These are phyloP conservation scores for Leccinum cinnamomeum DNA, from an alignment of 1,284 basidiomycete genomes.

Conservation along the genomic window DNA sequence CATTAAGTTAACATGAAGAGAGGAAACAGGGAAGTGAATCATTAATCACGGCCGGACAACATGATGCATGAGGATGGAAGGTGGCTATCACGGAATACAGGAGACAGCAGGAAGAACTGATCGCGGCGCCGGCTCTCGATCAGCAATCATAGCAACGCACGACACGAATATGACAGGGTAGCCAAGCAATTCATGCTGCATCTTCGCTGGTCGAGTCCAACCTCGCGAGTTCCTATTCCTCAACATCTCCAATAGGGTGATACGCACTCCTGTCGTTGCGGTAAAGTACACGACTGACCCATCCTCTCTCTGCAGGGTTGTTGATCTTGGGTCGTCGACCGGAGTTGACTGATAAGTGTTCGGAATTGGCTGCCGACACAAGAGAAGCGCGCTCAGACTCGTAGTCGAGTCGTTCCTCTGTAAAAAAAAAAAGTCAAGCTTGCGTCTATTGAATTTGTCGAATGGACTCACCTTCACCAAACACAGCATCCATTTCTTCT, in stretches of 20 bases:
- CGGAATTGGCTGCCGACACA: conserved; percentile 42
- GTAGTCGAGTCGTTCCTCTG: conserved; percentile 67
- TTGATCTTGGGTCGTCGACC: conserved; percentile 28
- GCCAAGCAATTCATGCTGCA: conserved; percentile 8
- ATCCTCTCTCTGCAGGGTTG: conserved; percentile 35
- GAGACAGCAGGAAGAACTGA: conserved; percentile 5
- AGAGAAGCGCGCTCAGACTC: conserved; percentile 70
- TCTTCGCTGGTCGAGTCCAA: conserved; percentile 32
- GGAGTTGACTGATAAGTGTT: conserved; percentile 37
- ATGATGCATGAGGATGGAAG: conserved; percentile 32
- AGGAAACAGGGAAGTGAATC: not conserved
- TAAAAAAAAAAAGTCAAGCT: conserved; percentile 37
- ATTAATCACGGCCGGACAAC: not conserved
- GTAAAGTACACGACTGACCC: conserved; percentile 55
- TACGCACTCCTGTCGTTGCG: conserved; percentile 49
- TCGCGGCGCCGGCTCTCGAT: conserved; percentile 2
- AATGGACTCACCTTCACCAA: conserved; percentile 64
- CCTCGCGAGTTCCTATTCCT: conserved; percentile 74
- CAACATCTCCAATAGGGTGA: conserved; percentile 50
- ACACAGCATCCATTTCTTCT: conserved; percentile 83
- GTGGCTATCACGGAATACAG: conserved; percentile 13
- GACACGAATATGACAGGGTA: conserved; percentile 3
- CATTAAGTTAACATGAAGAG: conserved; percentile 6
- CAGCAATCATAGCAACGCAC: conserved; percentile 5
- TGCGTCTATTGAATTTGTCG: not conserved